Percentiles rank a stretch among this genome's conserved stretches.
phyloP scores from a whole-genome alignment of 768 basidiomycete genomes.

The Mycena floridula region DNA sequence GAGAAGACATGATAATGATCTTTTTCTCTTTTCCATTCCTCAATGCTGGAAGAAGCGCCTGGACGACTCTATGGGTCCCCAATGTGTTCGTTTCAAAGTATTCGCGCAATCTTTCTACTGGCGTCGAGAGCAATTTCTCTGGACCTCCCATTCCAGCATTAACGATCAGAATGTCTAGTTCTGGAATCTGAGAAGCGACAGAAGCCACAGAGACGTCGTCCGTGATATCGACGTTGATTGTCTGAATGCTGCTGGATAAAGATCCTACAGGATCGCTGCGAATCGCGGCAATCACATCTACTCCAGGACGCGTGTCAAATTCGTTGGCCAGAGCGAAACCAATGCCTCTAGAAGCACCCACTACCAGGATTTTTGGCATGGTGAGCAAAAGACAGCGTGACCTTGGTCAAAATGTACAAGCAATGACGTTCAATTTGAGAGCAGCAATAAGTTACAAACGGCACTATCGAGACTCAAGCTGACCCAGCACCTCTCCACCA shows the following conservation, averaged over 20 bases:
- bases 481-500: conserved; percentile 13
- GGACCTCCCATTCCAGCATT: conserved; percentile 11
- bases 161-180: conserved; percentile 13
- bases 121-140: conserved; percentile 7
- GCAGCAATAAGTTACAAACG: no score
- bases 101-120: conserved; percentile 6
- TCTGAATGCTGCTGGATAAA: conserved; percentile 1
- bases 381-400: no score
- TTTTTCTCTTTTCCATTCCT: conserved; percentile 10
- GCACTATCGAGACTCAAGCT: no score
- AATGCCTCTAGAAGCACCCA: conserved; percentile 15
- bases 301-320: conserved; percentile 4
- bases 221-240: conserved; percentile 9
- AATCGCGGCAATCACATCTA: conserved; percentile 8
- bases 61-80: conserved; percentile 13
- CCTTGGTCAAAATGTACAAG: no score
- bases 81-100: conserved; percentile 11
- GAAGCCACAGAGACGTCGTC: conserved; percentile 8
- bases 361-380: conserved; percentile 13
- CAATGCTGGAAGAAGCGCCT: conserved; percentile 14
- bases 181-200: conserved; percentile 6
- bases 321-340: conserved; percentile 10
- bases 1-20: conserved; percentile 11
- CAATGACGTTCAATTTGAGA: neutral
- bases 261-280: neutral